Evolutionary conservation across 2,329 filamentous ascomycete species (phyloP).

Genomic region (Aspergillus sp.): DNA sequence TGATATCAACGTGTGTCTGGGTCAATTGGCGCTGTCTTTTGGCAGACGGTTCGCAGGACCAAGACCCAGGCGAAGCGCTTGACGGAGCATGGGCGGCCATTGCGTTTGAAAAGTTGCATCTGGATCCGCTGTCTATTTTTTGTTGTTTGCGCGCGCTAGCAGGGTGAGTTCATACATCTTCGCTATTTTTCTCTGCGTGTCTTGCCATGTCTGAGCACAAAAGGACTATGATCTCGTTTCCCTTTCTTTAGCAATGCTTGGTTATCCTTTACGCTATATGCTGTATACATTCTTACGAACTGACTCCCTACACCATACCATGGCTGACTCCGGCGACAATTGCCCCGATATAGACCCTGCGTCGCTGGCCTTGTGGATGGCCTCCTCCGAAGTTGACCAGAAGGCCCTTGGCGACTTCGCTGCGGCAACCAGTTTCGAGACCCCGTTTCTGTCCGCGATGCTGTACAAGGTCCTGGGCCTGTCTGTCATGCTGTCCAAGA

Average conservation of each 20-base stretch:
- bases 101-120: constrained; percentile 11
- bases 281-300: too few species aligned
- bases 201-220: too few species aligned
- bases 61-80: constrained; percentile 12
- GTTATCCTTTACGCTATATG: too few species aligned
- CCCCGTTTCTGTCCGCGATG: constrained; percentile 63
- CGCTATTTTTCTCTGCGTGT: too few species aligned
- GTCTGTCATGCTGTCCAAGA: constrained; percentile 76
- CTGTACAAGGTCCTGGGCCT: constrained; percentile 87
- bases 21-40: too few species aligned
- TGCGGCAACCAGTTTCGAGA: constrained; percentile 65
- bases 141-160: constrained; percentile 18
- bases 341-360: constrained; percentile 22
- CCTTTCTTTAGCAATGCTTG: too few species aligned
- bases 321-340: constrained; percentile 22
- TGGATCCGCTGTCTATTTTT: constrained; percentile 6
- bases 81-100: constrained; percentile 19
- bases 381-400: constrained; percentile 92
- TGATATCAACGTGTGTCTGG: neutral
- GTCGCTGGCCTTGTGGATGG: constrained; percentile 54
- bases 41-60: constrained; percentile 1
- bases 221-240: too few species aligned
- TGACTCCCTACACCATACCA: constrained; percentile 2
- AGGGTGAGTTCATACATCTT: constrained; percentile 17
- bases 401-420: constrained; percentile 91